Evolutionary conservation across 169 alveolate genomes (phyloP).

Genomic region (Cryptosporidium tyzzeri): DNA sequence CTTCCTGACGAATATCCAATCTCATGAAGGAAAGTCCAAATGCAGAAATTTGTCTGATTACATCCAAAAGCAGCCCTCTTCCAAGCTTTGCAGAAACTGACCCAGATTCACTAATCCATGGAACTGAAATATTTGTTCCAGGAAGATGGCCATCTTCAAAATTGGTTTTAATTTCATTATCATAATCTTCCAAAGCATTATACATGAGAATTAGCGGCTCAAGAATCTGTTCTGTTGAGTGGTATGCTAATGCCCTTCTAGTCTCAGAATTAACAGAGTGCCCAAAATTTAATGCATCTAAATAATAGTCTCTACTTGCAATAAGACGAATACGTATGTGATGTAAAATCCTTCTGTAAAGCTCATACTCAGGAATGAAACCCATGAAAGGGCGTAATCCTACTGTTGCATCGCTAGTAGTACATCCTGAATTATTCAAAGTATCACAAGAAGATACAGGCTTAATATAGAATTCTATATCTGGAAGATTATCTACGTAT

Average conservation of each 20-base stretch:
- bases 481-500: slow-evolving; percentile 49
- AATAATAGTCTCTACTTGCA: slow-evolving; percentile 60
- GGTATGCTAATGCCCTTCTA: slow-evolving; percentile 69
- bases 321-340: slow-evolving; percentile 45
- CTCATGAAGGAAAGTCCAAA: slow-evolving; percentile 84
- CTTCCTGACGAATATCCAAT: slow-evolving; percentile 87
- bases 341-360: slow-evolving; percentile 40
- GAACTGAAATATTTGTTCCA: slow-evolving; percentile 28
- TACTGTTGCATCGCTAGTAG: slow-evolving; percentile 66
- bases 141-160: slow-evolving; percentile 36
- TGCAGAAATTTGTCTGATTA: slow-evolving; percentile 81
- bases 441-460: slow-evolving; percentile 9
- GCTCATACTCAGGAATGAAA: slow-evolving; percentile 59
- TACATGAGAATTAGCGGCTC: slow-evolving; percentile 81
- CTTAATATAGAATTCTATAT: slow-evolving; percentile 57
- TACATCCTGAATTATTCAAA: slow-evolving; percentile 27
- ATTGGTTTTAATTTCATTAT: slow-evolving; percentile 79
- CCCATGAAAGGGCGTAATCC: slow-evolving; percentile 73
- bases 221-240: slow-evolving; percentile 79
- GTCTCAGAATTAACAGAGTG: slow-evolving; percentile 67
- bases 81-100: slow-evolving; percentile 70
- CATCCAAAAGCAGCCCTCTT: slow-evolving; percentile 79
- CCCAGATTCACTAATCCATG: slow-evolving; percentile 27
- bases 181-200: slow-evolving; percentile 81
- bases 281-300: slow-evolving; percentile 68